A percentile compares a stretch with the other conserved stretches of the same genome.
Evolutionary conservation across 257 asterid genomes (phyloP).

Genomic region (Solanum pinnatisectum): DNA sequence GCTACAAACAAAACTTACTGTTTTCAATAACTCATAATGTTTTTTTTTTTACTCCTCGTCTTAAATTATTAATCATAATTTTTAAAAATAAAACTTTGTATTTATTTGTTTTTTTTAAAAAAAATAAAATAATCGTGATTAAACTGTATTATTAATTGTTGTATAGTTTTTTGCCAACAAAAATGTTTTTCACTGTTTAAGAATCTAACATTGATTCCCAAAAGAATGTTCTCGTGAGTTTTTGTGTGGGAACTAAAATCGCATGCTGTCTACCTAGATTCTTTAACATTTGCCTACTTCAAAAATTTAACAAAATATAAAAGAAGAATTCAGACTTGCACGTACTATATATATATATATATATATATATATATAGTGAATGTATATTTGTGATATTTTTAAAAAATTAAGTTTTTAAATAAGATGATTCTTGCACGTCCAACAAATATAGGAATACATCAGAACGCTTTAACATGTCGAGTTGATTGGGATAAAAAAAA

Average conservation of each 20-base stretch:
- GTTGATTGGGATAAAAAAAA: background rate
- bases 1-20: background rate
- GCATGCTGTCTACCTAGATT: background rate
- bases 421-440: background rate
- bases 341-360: too few relatives aligned
- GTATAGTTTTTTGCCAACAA: background rate
- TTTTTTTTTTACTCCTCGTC: too few relatives aligned
- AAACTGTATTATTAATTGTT: background rate
- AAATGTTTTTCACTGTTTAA: background rate
- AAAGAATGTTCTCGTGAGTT: background rate
- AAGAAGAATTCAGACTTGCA: background rate
- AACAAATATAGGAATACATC: too few relatives aligned
- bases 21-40: background rate
- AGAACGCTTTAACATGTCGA: too few relatives aligned
- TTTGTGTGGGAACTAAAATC: background rate
- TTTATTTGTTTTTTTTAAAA: too few relatives aligned
- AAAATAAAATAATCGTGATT: too few relatives aligned
- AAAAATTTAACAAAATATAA: background rate
- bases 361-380: too few relatives aligned
- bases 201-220: background rate
- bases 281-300: background rate
- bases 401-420: background rate
- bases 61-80: too few relatives aligned
- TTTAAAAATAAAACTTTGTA: too few relatives aligned
- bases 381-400: background rate